A percentile compares a stretch with the other conserved stretches of the same genome.
Evolutionary conservation across 768 basidiomycete genomes (phyloP).

Genomic region (Phlegmacium glaucopus): DNA sequence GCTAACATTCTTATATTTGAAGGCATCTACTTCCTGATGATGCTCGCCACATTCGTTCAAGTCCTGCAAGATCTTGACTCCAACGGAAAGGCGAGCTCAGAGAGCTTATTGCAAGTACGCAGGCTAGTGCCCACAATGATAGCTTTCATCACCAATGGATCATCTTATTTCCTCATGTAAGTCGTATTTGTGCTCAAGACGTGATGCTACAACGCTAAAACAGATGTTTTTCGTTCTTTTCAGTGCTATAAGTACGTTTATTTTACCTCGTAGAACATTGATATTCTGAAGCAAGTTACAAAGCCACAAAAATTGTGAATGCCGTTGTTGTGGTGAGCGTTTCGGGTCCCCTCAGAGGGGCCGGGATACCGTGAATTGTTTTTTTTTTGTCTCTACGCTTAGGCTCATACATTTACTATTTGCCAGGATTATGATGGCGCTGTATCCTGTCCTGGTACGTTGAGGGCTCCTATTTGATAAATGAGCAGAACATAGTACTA

Average conservation of each 20-base stretch:
- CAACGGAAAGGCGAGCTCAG: too few species aligned
- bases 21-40: too few species aligned
- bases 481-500: conserved; percentile 10
- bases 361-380: conserved; percentile 12
- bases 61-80: too few species aligned
- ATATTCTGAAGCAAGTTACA: background rate
- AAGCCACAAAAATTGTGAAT: conserved; percentile 14
- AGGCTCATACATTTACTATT: too few species aligned
- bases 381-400: background rate
- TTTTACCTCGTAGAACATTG: background rate
- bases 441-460: conserved; percentile 15
- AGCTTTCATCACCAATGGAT: conserved; percentile 16
- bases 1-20: too few species aligned
- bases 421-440: conserved; percentile 13
- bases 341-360: conserved; percentile 12
- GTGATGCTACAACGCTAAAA: too few species aligned
- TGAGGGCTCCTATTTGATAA: conserved; percentile 1
- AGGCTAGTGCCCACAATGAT: conserved; percentile 20
- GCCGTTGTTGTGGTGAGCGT: conserved; percentile 10
- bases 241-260: conserved; percentile 11
- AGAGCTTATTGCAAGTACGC: conserved; percentile 10
- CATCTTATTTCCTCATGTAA: conserved; percentile 17
- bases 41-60: too few species aligned
- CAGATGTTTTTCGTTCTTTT: background rate
- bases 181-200: background rate